Evolutionary conservation across 495 filamentous ascomycete species (phyloP).

Genomic region (Aspergillus baeticus): DNA sequence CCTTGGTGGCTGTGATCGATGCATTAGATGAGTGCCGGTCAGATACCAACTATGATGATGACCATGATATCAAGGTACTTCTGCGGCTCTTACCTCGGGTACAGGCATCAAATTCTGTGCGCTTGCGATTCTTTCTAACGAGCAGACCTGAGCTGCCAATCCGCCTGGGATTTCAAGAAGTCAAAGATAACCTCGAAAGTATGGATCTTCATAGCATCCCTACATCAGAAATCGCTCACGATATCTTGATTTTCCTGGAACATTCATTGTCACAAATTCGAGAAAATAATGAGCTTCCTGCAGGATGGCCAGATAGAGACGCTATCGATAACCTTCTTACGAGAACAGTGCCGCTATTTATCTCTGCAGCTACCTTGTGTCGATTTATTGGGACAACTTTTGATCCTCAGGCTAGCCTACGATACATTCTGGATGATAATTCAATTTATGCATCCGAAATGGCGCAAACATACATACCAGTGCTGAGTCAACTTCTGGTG

Average conservation of each 20-base stretch:
- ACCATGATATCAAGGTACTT: constrained; percentile 29
- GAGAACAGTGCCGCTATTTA: constrained; percentile 27
- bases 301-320: constrained; percentile 37
- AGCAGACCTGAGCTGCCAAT: constrained; percentile 45
- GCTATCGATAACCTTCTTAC: constrained; percentile 8
- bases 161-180: constrained; percentile 21
- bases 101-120: background rate
- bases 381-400: constrained; percentile 20
- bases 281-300: background rate
- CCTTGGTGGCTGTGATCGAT: constrained; percentile 40
- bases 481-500: constrained; percentile 21
- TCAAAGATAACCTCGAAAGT: constrained; percentile 4
- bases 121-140: constrained; percentile 27
- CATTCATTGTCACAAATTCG: constrained; percentile 16
- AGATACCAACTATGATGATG: constrained; percentile 17
- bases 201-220: constrained; percentile 7
- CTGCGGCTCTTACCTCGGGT: constrained; percentile 27
- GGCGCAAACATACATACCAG: constrained; percentile 20
- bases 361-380: constrained; percentile 30
- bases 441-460: constrained; percentile 12
- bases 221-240: constrained; percentile 21
- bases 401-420: constrained; percentile 16
- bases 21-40: constrained; percentile 49
- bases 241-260: constrained; percentile 22
- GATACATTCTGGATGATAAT: constrained; percentile 15